These are phyloP conservation scores for Teratosphaeria nubilosa DNA, from an alignment of 2,329 filamentous ascomycete species.

Conservation along the genomic window DNA sequence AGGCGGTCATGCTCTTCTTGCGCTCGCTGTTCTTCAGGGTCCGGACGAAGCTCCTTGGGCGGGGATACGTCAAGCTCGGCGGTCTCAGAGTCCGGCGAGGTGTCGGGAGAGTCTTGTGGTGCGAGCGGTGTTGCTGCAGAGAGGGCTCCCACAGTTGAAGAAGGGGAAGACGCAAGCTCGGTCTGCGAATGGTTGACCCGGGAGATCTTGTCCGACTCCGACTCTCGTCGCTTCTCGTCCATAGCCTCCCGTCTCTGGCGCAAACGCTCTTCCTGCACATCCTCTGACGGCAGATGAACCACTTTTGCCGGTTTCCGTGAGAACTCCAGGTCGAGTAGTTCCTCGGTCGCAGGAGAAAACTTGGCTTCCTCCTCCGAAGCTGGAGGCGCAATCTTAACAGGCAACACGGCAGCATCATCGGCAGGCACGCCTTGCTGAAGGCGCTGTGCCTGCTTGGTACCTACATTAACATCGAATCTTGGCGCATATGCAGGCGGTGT, in stretches of 20 bases:
- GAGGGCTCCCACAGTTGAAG: constrained; percentile 58
- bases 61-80: constrained; percentile 15
- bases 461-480: background rate
- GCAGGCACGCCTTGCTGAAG: constrained; percentile 2
- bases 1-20: constrained; percentile 46
- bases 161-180: constrained; percentile 38
- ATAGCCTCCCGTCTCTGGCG: constrained; percentile 32
- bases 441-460: background rate
- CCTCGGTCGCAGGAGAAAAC: constrained; percentile 13
- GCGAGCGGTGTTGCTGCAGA: constrained; percentile 64
- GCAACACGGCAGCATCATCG: constrained; percentile 3
- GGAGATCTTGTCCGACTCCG: constrained; percentile 29
- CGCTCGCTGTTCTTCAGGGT: constrained; percentile 29
- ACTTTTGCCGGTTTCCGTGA: constrained; percentile 24
- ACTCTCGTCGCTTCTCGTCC: constrained; percentile 26
- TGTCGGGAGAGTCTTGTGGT: constrained; percentile 37
- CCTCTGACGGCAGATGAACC: constrained; percentile 40
- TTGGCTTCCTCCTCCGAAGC: constrained; percentile 18
- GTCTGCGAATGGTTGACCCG: constrained; percentile 24
- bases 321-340: constrained; percentile 14
- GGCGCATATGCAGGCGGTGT: background rate
- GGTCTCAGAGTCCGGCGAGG: constrained; percentile 23
- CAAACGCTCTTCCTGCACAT: constrained; percentile 39
- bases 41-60: constrained; percentile 24
- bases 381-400: constrained; percentile 14